A percentile compares a stretch with the other conserved stretches of the same genome.
Evolutionary conservation across 2,329 filamentous ascomycete species (phyloP).

Genomic region (Pseudogymnoascus sp.): DNA sequence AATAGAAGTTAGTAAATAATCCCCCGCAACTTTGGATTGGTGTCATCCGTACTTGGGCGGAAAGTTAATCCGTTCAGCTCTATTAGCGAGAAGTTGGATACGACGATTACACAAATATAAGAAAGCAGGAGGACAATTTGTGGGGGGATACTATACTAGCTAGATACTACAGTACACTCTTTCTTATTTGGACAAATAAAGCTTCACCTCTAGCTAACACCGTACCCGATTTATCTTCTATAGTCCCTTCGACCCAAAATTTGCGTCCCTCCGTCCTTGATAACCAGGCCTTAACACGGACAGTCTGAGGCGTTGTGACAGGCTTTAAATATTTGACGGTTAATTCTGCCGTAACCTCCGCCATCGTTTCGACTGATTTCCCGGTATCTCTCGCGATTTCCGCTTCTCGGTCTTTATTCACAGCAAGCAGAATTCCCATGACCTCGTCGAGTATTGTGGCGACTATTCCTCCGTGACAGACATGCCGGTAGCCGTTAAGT

Average conservation of each 20-base stretch:
- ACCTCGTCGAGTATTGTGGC: constrained; percentile 11
- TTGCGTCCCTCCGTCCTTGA: constrained; percentile 9
- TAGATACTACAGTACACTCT: not conserved
- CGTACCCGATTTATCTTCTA: constrained; percentile 3
- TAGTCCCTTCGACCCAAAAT: constrained; percentile 2
- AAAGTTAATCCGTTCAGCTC: not conserved
- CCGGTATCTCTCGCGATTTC: not conserved
- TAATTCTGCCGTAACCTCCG: constrained; percentile 11
- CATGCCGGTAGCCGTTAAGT: constrained; percentile 10
- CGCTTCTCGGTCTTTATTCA: constrained; percentile 7
- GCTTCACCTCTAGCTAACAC: not conserved
- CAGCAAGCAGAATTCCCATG: constrained; percentile 10
- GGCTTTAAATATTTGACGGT: constrained; percentile 12
- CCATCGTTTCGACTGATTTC: not conserved
- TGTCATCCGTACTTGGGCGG: too few species aligned
- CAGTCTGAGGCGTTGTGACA: constrained; percentile 11
- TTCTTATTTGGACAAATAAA: not conserved
- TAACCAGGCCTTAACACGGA: constrained; percentile 8
- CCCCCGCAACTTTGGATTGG: too few species aligned
- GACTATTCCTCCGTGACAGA: constrained; percentile 11
- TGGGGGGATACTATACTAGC: not conserved
- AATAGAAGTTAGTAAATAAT: too few species aligned
- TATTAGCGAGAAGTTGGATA: not conserved
- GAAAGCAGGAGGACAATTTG: not conserved
- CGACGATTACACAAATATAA: not conserved